phyloP scores from a whole-genome alignment of 495 filamentous ascomycete species.

The Trichoderma reesei region DNA sequence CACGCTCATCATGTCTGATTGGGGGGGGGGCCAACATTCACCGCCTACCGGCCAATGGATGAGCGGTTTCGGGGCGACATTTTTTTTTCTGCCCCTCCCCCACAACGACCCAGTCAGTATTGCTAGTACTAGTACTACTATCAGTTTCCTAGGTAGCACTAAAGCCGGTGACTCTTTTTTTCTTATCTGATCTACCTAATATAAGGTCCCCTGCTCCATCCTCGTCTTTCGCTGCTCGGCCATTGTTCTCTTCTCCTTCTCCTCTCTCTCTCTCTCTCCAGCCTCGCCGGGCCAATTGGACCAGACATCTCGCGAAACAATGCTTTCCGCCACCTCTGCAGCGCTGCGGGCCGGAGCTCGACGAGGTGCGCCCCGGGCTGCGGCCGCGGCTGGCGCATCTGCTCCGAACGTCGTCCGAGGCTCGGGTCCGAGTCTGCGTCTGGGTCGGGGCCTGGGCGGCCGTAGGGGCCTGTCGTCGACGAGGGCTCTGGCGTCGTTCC shows the following conservation, averaged over 20 bases:
- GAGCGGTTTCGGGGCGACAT: not conserved
- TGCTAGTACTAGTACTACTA: no score
- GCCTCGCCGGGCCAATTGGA: constrained; percentile 2
- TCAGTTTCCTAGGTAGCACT: no score
- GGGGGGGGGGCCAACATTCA: not conserved
- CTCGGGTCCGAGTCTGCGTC: no score
- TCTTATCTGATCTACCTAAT: constrained; percentile 7
- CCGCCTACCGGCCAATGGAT: not conserved
- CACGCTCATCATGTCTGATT: not conserved
- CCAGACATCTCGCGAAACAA: constrained; percentile 11
- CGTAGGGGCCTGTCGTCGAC: constrained; percentile 26
- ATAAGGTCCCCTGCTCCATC: not conserved
- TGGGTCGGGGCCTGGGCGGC: constrained; percentile 21
- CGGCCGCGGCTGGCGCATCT: not conserved
- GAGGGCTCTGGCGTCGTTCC: constrained; percentile 23
- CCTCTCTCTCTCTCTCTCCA: no score
- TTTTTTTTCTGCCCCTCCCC: constrained; percentile 8
- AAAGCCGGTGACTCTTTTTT: not conserved
- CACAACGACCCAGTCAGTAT: not conserved
- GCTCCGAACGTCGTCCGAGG: not conserved
- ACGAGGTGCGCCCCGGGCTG: constrained; percentile 26
- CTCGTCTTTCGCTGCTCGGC: not conserved
- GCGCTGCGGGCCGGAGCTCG: constrained; percentile 36
- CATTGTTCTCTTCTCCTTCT: no score
- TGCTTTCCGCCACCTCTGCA: constrained; percentile 28